These are phyloP conservation scores for Zymoseptoria ardabiliae DNA, from an alignment of 2,329 filamentous ascomycete genomes.

Conservation along the genomic window DNA sequence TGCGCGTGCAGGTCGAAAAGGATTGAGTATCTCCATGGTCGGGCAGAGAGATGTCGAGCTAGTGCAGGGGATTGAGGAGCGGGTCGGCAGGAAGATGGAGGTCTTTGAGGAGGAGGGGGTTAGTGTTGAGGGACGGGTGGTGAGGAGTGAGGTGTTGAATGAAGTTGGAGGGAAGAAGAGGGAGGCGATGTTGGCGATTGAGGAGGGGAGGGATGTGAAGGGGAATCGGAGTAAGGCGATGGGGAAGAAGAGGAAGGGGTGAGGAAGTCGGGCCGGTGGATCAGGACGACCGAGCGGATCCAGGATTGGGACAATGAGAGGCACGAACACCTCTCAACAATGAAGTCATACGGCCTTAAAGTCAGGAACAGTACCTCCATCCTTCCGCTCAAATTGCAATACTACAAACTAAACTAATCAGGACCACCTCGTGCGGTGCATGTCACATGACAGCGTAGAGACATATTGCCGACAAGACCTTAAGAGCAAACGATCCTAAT, in stretches of 20 bases:
- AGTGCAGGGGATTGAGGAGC: constrained; percentile 78
- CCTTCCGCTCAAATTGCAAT: too few relatives aligned
- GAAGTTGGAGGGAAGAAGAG: constrained; percentile 91
- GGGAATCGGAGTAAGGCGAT: constrained; percentile 55
- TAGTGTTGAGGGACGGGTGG: constrained; percentile 82
- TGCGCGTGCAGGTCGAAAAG: constrained; percentile 77
- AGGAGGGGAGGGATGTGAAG: constrained; percentile 82
- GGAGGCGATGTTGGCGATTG: constrained; percentile 82
- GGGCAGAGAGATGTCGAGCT: constrained; percentile 89
- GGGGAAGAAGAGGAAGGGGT: constrained; percentile 1
- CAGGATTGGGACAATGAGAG: too few relatives aligned
- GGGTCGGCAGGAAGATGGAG: constrained; percentile 73
- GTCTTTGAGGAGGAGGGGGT: constrained; percentile 85
- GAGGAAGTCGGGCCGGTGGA: background rate
- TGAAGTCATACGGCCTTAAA: too few relatives aligned
- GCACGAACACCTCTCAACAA: too few relatives aligned
- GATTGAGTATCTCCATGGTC: constrained; percentile 78
- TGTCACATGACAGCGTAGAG: too few relatives aligned
- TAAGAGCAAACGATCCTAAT: too few relatives aligned
- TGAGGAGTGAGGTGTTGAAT: constrained; percentile 71
- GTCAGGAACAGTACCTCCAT: too few relatives aligned
- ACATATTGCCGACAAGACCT: too few relatives aligned
- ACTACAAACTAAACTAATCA: too few relatives aligned
- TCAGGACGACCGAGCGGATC: too few relatives aligned
- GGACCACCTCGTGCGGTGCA: too few relatives aligned